Conservation (phyloP, 768 basidiomycete genomes). For the Lentinus tigrinus region DNA sequence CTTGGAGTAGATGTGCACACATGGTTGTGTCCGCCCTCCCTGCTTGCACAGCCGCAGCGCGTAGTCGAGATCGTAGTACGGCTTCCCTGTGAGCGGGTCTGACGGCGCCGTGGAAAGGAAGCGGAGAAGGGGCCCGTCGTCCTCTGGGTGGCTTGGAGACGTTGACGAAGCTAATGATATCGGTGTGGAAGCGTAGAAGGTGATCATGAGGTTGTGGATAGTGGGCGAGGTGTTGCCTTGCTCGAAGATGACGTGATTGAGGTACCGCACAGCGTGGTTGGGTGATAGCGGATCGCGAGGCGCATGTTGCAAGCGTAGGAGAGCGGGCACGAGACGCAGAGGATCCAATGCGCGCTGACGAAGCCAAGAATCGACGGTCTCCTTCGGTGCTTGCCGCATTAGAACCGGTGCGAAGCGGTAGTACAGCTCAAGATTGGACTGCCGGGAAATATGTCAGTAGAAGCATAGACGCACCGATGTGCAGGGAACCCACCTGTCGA, state of each 20-base stretch:
- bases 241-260: slow-evolving; percentile 81
- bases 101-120: slow-evolving; percentile 83
- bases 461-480: neutral
- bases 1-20: slow-evolving; percentile 95
- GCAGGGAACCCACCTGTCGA: slow-evolving; percentile 61
- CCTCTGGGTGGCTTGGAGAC: slow-evolving; percentile 41
- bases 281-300: slow-evolving; percentile 70
- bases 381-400: slow-evolving; percentile 82
- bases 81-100: slow-evolving; percentile 79
- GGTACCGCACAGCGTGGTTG: slow-evolving; percentile 88
- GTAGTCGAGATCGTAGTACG: slow-evolving; percentile 97
- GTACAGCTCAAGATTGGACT: slow-evolving; percentile 87
- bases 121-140: slow-evolving; percentile 75
- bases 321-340: slow-evolving; percentile 82
- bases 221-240: slow-evolving; percentile 79
- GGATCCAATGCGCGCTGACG: slow-evolving; percentile 80
- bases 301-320: slow-evolving; percentile 76
- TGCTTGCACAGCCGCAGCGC: slow-evolving; percentile 90
- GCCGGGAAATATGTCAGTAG: slow-evolving; percentile 7
- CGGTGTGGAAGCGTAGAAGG: slow-evolving; percentile 68
- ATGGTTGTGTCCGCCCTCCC: slow-evolving; percentile 77
- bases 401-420: slow-evolving; percentile 91
- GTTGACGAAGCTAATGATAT: slow-evolving; percentile 41
- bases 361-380: slow-evolving; percentile 91
- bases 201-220: slow-evolving; percentile 92